phyloP scores from a whole-genome alignment of 2,329 filamentous ascomycete genomes.

The Herpotrichia juniperi region DNA sequence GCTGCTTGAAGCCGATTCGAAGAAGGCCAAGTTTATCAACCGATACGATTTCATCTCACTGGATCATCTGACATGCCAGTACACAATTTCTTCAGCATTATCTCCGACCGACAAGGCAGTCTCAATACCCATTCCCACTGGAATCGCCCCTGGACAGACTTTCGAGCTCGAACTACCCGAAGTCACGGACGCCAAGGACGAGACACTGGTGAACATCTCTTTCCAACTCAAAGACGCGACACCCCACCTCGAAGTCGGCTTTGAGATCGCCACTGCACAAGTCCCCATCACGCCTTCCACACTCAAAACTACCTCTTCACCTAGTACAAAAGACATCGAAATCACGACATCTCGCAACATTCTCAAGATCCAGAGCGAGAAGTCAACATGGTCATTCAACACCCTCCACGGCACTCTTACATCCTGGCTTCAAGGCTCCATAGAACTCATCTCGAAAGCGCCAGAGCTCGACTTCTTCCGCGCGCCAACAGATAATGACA shows the following conservation, averaged over 20 bases:
- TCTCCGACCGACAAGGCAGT: conserved; percentile 10
- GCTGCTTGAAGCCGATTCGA: conserved; percentile 26
- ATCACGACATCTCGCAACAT: conserved; percentile 24
- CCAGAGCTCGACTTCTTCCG: conserved; percentile 64
- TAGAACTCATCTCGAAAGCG: conserved; percentile 37
- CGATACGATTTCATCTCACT: conserved; percentile 45
- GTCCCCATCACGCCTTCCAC: conserved; percentile 24
- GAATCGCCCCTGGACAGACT: conserved; percentile 29
- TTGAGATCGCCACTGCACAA: conserved; percentile 45
- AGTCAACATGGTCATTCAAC: conserved; percentile 56
- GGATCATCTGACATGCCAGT: conserved; percentile 38
- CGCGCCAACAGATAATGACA: conserved; percentile 70
- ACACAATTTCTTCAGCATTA: conserved; percentile 17
- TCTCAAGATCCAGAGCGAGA: conserved; percentile 24
- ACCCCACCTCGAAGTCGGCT: conserved; percentile 38
- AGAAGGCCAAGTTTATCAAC: conserved; percentile 38
- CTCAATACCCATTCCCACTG: conserved; percentile 29
- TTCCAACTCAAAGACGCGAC: conserved; percentile 43
- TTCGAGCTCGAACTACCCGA: conserved; percentile 33
- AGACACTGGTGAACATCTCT: conserved; percentile 27
- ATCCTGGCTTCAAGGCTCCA: conserved; percentile 34
- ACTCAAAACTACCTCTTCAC: conserved; percentile 47
- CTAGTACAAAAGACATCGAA: conserved; percentile 26
- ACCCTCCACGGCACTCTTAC: conserved; percentile 59
- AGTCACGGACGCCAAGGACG: conserved; percentile 13